These are phyloP conservation scores for Zygnema cylindricum DNA, from an alignment of 139 green algal genomes.

Conservation along the genomic window DNA sequence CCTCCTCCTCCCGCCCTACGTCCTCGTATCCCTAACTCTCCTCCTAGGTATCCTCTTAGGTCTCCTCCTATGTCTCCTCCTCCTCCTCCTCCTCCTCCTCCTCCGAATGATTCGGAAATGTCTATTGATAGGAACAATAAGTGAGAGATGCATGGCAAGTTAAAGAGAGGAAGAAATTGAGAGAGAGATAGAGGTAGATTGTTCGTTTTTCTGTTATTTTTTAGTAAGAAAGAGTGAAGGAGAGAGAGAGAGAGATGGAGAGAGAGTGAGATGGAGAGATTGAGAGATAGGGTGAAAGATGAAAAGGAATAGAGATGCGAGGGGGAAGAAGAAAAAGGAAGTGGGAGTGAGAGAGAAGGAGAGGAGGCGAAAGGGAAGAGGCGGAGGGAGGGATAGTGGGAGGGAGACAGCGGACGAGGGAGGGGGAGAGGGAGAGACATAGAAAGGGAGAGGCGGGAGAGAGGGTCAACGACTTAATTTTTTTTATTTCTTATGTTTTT, in stretches of 20 bases:
- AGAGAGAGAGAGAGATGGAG: conserved; percentile 33
- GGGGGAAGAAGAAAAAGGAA: neutral
- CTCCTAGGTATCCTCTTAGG: neutral
- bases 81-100: conserved; percentile 11
- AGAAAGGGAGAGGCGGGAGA: neutral
- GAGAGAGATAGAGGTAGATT: no score
- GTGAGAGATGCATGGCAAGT: no score
- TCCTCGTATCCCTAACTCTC: neutral
- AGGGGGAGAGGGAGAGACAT: neutral
- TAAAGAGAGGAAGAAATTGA: neutral
- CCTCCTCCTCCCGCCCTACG: conserved; percentile 12
- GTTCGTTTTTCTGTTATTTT: no score
- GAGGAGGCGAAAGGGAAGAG: neutral
- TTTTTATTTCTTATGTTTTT: neutral
- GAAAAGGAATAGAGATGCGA: neutral
- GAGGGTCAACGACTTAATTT: neutral
- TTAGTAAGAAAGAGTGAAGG: conserved; percentile 75
- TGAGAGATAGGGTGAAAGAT: neutral
- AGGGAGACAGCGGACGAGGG: neutral
- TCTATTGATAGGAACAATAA: no score
- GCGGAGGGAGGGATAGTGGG: neutral
- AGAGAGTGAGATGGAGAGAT: neutral
- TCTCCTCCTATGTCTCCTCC: neutral
- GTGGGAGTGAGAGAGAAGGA: neutral
- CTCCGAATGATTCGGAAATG: no score